A percentile compares a stretch with the other conserved stretches of the same genome.
Conservation (phyloP, 2,329 filamentous ascomycete genomes). For the Parastagonospora nodorum region DNA sequence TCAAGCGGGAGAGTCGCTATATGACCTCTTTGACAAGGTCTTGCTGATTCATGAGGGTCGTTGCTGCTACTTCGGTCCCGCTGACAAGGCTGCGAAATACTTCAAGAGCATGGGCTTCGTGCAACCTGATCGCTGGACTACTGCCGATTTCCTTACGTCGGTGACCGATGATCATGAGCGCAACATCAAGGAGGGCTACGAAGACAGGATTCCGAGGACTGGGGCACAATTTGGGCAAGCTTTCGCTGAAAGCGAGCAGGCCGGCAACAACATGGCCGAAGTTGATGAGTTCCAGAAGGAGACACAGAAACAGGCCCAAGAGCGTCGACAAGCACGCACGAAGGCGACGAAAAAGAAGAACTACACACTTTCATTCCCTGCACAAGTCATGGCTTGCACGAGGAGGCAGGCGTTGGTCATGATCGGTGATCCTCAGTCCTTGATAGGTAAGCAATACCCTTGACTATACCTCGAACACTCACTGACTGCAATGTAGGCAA, state of each 20-base stretch:
- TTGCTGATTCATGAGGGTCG: slow-evolving; percentile 48
- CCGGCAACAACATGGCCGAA: slow-evolving; percentile 46
- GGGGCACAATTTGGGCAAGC: slow-evolving; percentile 60
- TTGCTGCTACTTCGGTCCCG: slow-evolving; percentile 65
- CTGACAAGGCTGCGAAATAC: slow-evolving; percentile 65
- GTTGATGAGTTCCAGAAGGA: slow-evolving; percentile 48
- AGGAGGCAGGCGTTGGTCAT: slow-evolving; percentile 56
- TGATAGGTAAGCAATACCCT: slow-evolving; percentile 27
- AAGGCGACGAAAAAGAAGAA: slow-evolving; percentile 50
- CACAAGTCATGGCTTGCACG: slow-evolving; percentile 48
- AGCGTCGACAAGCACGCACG: slow-evolving; percentile 36
- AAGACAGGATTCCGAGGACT: slow-evolving; percentile 61
- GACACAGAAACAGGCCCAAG: slow-evolving; percentile 34
- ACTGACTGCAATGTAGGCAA: slow-evolving; percentile 44
- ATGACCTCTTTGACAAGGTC: slow-evolving; percentile 48
- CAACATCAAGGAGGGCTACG: slow-evolving; percentile 60
- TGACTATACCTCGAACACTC: too few species aligned
- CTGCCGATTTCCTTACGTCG: slow-evolving; percentile 73
- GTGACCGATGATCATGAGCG: slow-evolving; percentile 68
- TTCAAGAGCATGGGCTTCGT: slow-evolving; percentile 71
- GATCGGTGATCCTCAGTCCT: slow-evolving; percentile 58
- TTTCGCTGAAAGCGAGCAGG: slow-evolving; percentile 44
- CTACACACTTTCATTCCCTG: slow-evolving; percentile 46
- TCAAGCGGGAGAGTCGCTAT: slow-evolving; percentile 60
- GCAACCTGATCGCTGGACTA: slow-evolving; percentile 69